A percentile compares a stretch with the other conserved stretches of the same genome.
phyloP scores from a whole-genome alignment of 2,329 filamentous ascomycete species.

The Neurospora sp. region DNA sequence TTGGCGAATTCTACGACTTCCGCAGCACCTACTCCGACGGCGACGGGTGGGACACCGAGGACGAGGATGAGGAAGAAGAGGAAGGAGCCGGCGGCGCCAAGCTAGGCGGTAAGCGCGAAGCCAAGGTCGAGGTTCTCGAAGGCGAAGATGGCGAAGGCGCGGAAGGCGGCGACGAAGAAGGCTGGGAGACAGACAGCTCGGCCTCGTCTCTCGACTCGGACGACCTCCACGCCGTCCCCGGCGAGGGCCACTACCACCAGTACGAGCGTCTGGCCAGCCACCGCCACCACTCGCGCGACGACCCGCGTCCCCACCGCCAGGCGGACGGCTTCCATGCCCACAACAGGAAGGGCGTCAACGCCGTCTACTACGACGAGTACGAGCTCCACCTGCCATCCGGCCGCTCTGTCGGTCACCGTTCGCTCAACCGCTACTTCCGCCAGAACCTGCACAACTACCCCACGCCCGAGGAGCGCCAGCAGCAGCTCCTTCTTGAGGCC shows the following conservation, averaged over 20 bases:
- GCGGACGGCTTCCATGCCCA: constrained; percentile 74
- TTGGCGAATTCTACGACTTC: constrained; percentile 97
- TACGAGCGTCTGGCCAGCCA: constrained; percentile 64
- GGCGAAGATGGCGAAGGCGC: constrained; percentile 22
- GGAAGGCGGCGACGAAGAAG: constrained; percentile 53
- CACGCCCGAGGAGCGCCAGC: constrained; percentile 58
- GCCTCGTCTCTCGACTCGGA: constrained; percentile 81
- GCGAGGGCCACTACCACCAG: constrained; percentile 60
- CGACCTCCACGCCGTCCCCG: constrained; percentile 69
- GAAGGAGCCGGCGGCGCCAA: constrained; percentile 53
- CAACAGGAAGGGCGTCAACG: constrained; percentile 62
- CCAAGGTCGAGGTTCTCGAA: constrained; percentile 38
- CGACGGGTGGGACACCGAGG: constrained; percentile 53
- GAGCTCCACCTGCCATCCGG: constrained; percentile 90
- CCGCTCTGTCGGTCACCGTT: constrained; percentile 80
- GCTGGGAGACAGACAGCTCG: constrained; percentile 92
- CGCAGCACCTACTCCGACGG: constrained; percentile 86
- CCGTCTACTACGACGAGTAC: constrained; percentile 84
- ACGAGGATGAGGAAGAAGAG: constrained; percentile 34
- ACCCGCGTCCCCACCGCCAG: constrained; percentile 63
- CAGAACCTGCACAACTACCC: constrained; percentile 88
- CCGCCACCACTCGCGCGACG: constrained; percentile 63
- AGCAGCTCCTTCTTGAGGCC: constrained; percentile 17
- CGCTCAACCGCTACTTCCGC: constrained; percentile 76
- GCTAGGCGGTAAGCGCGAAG: constrained; percentile 50